A percentile compares a stretch with the other conserved stretches of the same genome.
Evolutionary conservation across 768 basidiomycete species (phyloP).

Genomic region (Termitomyces sp.): DNA sequence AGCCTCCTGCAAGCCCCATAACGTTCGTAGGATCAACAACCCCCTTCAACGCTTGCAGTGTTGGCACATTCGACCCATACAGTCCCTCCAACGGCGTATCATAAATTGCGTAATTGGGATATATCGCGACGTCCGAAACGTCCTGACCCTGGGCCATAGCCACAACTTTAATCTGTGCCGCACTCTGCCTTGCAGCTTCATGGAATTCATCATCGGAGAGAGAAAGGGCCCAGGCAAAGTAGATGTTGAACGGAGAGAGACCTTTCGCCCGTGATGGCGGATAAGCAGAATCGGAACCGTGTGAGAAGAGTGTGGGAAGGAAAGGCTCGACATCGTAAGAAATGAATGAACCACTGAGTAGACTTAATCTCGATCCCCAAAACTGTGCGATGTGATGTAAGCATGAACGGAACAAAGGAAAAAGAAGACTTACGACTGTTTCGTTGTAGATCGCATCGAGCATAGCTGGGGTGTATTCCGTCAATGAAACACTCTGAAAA

Average conservation of each 20-base stretch:
- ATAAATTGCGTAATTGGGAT: constrained; percentile 58
- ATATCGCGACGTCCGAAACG: constrained; percentile 34
- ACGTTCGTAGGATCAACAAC: constrained; percentile 53
- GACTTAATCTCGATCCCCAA: constrained; percentile 34
- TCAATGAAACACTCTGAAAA: constrained; percentile 42
- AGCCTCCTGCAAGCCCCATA: constrained; percentile 69
- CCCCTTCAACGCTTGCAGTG: constrained; percentile 36
- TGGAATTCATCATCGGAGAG: constrained; percentile 37
- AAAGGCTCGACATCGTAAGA: constrained; percentile 53
- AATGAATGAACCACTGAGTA: constrained; percentile 27
- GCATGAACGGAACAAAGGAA: not conserved
- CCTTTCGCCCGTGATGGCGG: constrained; percentile 36
- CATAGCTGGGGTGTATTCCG: constrained; percentile 29
- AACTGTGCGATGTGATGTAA: constrained; percentile 27
- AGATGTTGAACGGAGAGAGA: constrained; percentile 45
- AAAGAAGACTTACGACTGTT: constrained; percentile 27
- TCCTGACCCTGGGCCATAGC: constrained; percentile 37
- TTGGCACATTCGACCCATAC: constrained; percentile 46
- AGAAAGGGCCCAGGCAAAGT: constrained; percentile 40
- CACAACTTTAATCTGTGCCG: constrained; percentile 34
- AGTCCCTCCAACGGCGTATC: constrained; percentile 48
- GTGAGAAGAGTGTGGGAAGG: constrained; percentile 36
- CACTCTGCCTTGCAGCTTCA: constrained; percentile 34
- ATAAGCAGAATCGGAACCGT: constrained; percentile 41
- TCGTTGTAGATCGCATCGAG: constrained; percentile 42